Evolutionary conservation across 2,329 filamentous ascomycete species (phyloP).

Genomic region (Cladosporium sp.): DNA sequence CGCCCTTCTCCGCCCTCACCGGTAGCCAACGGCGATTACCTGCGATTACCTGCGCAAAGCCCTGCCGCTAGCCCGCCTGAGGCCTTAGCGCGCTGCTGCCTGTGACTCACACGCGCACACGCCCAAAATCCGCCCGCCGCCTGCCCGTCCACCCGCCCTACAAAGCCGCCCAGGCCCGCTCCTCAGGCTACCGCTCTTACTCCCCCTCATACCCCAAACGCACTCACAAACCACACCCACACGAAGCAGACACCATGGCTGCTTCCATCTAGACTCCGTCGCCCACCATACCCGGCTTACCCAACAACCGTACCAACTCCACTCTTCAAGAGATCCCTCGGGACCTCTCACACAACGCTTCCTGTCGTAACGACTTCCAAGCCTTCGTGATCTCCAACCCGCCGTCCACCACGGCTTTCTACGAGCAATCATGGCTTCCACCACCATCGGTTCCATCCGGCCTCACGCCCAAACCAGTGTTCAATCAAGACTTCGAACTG

Average conservation of each 20-base stretch:
- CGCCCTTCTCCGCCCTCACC: background rate
- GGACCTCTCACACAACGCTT: slow-evolving; percentile 16
- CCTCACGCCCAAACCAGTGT: slow-evolving; percentile 44
- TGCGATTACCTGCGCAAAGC: background rate
- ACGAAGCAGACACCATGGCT: slow-evolving; percentile 24
- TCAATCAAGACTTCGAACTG: slow-evolving; percentile 67
- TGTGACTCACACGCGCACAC: slow-evolving; percentile 2
- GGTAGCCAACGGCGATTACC: background rate
- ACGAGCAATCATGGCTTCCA: slow-evolving; percentile 70
- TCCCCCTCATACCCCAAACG: background rate
- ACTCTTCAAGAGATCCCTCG: slow-evolving; percentile 19
- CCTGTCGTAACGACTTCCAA: slow-evolving; percentile 32
- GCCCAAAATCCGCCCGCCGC: background rate
- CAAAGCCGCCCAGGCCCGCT: background rate
- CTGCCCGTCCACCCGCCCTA: background rate
- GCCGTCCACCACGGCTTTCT: slow-evolving; percentile 79
- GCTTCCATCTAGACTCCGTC: slow-evolving; percentile 26
- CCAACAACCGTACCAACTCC: slow-evolving; percentile 13
- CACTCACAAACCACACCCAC: slow-evolving; percentile 4
- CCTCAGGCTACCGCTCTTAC: slow-evolving; percentile 3
- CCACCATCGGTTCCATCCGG: slow-evolving; percentile 47
- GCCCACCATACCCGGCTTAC: slow-evolving; percentile 26
- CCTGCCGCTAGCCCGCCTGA: no score
- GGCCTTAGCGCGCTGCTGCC: background rate
- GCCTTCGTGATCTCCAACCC: slow-evolving; percentile 57